Evolutionary conservation across 1,139 yeast genomes (phyloP), one percentile per base, ranked within the genome.

Genomic region (Blastobotrys malaysiensis): DNA sequence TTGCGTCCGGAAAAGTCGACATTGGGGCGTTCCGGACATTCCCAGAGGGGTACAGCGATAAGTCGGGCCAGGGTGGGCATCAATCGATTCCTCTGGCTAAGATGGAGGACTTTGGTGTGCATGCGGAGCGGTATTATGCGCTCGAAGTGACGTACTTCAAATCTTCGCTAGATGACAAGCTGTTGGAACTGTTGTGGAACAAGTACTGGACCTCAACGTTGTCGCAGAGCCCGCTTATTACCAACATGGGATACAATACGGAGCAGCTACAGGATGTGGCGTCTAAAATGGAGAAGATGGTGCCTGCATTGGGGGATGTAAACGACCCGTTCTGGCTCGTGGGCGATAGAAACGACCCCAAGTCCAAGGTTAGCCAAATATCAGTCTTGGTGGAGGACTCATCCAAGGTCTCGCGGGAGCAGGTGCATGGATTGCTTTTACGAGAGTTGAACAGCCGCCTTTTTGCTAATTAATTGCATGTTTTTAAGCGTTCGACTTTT

Each of bases 11-110:
- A 0, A 78, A 77, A 57, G 85, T 90, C 19, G 96, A 88, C 52
- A 86, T 93, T 56, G 98, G 97, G 0, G 97, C 97, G 0, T 93
- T 91, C 65, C 73, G 98, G 66, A 89, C 97, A 0, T 83, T 77
- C 61, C 85, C 89, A 0, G 80, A 77, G 45, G 75, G 73, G 9
- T 65, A 67, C 52, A 61, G 61, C 22, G 54, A 49, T 16, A 49
- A 50, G 31, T 43, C 26, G 43, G 39, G 13, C 16, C 39, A 31
- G 39, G 39, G 39, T 2, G 39, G 39, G 4, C 60, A 62, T 26
- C 65, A 65, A 53, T 63, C 68, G 39, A 66, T 79, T 43, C 84
- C 85, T 0, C 68, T 73, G 49, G 71, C 76, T 14, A 81, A 80
- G 61, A 67, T 76, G 55, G 76, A 77, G 51, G 90, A 86, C 59